These are phyloP conservation scores for Exserohilum rostratum DNA, from an alignment of 2,329 filamentous ascomycete species.

Conservation along the genomic window DNA sequence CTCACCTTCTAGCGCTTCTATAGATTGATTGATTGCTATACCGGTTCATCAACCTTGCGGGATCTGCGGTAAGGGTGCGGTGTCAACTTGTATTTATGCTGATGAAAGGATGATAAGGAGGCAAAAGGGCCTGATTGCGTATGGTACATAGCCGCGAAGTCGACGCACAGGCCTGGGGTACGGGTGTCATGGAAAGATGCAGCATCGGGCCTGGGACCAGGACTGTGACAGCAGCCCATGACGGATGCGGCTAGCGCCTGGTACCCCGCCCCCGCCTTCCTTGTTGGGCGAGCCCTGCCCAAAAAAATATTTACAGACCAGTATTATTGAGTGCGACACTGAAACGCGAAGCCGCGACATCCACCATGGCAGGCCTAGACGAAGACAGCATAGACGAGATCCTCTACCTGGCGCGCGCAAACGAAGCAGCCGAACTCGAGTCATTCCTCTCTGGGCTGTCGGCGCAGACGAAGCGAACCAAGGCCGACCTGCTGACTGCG, in stretches of 20 bases:
- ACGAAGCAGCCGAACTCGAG: slow-evolving; percentile 74
- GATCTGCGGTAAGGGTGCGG: slow-evolving; percentile 25
- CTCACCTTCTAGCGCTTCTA: slow-evolving; percentile 17
- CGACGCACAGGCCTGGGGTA: neutral
- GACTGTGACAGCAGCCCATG: slow-evolving; percentile 9
- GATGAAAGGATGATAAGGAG: slow-evolving; percentile 11
- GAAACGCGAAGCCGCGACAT: slow-evolving; percentile 4
- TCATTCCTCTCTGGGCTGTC: slow-evolving; percentile 65
- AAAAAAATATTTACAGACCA: slow-evolving; percentile 23
- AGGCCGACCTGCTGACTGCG: slow-evolving; percentile 68
- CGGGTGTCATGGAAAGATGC: neutral
- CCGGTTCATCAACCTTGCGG: slow-evolving; percentile 14
- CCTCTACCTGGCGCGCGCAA: slow-evolving; percentile 81
- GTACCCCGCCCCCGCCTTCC: slow-evolving; percentile 27
- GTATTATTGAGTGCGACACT: neutral
- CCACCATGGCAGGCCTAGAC: slow-evolving; percentile 34
- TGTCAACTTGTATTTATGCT: slow-evolving; percentile 14
- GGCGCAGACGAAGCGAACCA: slow-evolving; percentile 64
- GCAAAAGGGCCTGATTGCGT: slow-evolving; percentile 6
- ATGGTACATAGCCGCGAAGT: slow-evolving; percentile 7
- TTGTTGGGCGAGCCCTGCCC: slow-evolving; percentile 9
- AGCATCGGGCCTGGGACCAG: slow-evolving; percentile 1
- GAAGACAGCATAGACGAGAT: slow-evolving; percentile 90
- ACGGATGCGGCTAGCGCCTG: slow-evolving; percentile 4
- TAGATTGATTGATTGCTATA: slow-evolving; percentile 21